Base-by-base conservation (phyloP, 805 yeast genomes). In the Candida peoriensis region DNA sequence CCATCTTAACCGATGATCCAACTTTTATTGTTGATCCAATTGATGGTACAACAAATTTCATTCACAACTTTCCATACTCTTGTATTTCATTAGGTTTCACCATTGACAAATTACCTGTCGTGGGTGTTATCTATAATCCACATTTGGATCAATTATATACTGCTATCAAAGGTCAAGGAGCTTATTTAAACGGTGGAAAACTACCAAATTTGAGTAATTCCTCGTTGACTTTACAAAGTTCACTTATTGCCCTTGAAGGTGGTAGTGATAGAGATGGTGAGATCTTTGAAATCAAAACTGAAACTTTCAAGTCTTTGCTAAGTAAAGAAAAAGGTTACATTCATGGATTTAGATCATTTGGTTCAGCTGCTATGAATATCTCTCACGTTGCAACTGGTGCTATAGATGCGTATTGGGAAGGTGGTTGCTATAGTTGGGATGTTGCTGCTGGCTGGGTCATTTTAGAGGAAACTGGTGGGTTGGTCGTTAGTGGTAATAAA, bases 351-450 rank as follows among this genome's bases (percentile, higher is more conserved):
- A 65, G 84, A 50, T 63, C 74, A 15, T 55, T 74, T 36, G 84
- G 84, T 3, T 74, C 81, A 14, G 82, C 83, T 0, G 84, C 84
- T 6, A 66, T 77, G 69, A 76, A 76, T 48, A 54, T 75, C 24
- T 68, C 78, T 30, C 68, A 70, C 29, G 74, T 73, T 5, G 81
- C 83, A 1, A 61, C 72, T 4, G 84, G 84, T 6, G 63, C 63
- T 38, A 40, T 76, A 19, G 84, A 78, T 48, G 67, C 75, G 4
- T 78, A 78, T 54, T 78, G 83, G 81, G 81, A 76, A 55, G 81
- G 81, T 32, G 81, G 81, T n/a, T 75, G 80, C 49, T 74, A 69
- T 51, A 72, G 76, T 17, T 78, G 83, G 83, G 84, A 78, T 50
- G 81, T 77, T 2, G 74, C 81, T 52, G 84, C 82, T 12, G 80